phyloP scores from a whole-genome alignment of 1,139 yeast species.

The Hanseniaspora uvarum region DNA sequence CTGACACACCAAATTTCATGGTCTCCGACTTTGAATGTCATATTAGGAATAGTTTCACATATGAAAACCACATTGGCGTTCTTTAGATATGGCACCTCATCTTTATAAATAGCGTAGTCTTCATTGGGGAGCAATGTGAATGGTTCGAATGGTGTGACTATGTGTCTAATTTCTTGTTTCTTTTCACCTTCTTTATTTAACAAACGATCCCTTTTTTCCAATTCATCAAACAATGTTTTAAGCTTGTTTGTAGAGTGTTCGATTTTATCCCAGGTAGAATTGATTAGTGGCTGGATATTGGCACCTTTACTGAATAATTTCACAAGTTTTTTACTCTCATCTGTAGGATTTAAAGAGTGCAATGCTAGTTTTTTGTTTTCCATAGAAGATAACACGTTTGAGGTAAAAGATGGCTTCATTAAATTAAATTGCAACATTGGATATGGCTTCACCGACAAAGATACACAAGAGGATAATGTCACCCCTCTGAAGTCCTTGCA shows the following conservation, averaged over 20 bases:
- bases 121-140: slow-evolving; percentile 28
- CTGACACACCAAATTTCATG: slow-evolving; percentile 84
- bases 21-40: slow-evolving; percentile 51
- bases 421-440: slow-evolving; percentile 73
- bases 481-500: slow-evolving; percentile 41
- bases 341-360: slow-evolving; percentile 59
- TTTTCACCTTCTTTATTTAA: slow-evolving; percentile 21
- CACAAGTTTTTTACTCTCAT: slow-evolving; percentile 44
- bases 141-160: slow-evolving; percentile 26
- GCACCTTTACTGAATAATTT: slow-evolving; percentile 54
- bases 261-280: slow-evolving; percentile 14
- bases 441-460: slow-evolving; percentile 60
- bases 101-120: slow-evolving; percentile 17
- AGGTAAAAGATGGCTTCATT: slow-evolving; percentile 72
- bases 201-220: slow-evolving; percentile 28
- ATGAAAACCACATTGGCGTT: slow-evolving; percentile 54
- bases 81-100: slow-evolving; percentile 47
- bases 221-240: slow-evolving; percentile 19
- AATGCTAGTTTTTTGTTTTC: slow-evolving; percentile 45
- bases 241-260: slow-evolving; percentile 20
- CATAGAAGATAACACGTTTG: slow-evolving; percentile 48
- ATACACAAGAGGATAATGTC: slow-evolving; percentile 72
- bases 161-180: slow-evolving; percentile 35
- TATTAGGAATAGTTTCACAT: slow-evolving; percentile 42
- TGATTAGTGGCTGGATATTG: slow-evolving; percentile 16